Evolutionary conservation across 164 flowering plant genomes (phyloP), one percentile per base, ranked within the genome.

Genomic region (Annona cherimola): DNA sequence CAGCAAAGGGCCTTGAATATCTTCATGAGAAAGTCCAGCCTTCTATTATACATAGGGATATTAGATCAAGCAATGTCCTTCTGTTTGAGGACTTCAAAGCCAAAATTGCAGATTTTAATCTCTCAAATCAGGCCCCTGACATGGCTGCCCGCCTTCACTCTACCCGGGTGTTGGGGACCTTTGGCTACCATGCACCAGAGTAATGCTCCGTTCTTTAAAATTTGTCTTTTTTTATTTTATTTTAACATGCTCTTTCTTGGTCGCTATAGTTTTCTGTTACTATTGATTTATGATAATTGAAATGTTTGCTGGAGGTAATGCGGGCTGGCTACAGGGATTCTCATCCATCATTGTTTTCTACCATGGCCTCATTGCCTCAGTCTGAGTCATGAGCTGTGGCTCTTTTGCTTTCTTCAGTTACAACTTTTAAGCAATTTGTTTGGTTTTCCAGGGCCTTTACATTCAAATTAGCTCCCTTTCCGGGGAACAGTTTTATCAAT

Each of bases 121-220:
- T 84, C 74, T 74, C 86, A 45, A 86, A 80, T 69, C 86, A 82
- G 73, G 75, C 86, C 63, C 81, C 89, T 19, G 86, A 86, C 74
- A 80, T 81, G 11, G 87, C 86, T 20, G 85, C 86, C 69, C 84
- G 87, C 20, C 68, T 86, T 40, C 87, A 84, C 76, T 86, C 89
- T 4, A 84, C 89, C 64, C 72, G 86, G 71, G 89, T 84, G 4
- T 70, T 84, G 73, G 89, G 87, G 78, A 86, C 87, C n/a, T 86
- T 84, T 69, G 89, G 89, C 0, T 86, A 77, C n/a, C 87, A 84
- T 79, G 86, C 87, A 63, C 89, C 87, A 64, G 89, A 86, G 89
- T 86, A 57, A 66, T 43, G 63, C 20, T 66, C 3, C 18, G 6
- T 26, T 64, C n/a, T 4, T 7, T 26, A 26, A 26, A 26, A 26